phyloP scores from a whole-genome alignment of 495 filamentous ascomycete species.

The Aspergillus indologenus region DNA sequence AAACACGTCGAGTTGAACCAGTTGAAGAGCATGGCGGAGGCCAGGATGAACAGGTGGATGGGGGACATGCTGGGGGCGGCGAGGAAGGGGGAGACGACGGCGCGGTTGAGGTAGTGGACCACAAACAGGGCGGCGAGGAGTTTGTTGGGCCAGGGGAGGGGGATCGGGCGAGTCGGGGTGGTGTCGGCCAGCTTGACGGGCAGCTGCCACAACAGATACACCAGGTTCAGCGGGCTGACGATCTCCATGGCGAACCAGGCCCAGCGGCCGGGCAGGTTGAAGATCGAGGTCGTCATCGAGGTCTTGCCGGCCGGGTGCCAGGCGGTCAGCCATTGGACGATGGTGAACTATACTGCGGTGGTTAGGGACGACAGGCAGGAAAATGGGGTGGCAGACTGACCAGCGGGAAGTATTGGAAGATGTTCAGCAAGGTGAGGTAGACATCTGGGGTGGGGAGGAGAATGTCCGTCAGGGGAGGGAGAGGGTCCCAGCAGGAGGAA shows the following conservation, averaged over 20 bases:
- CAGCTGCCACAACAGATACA: constrained; percentile 71
- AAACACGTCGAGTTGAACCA: constrained; percentile 72
- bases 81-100: constrained; percentile 72
- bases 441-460: constrained; percentile 48
- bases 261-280: constrained; percentile 86
- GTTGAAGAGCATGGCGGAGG: constrained; percentile 66
- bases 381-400: constrained; percentile 23
- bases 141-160: constrained; percentile 31
- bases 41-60: constrained; percentile 64
- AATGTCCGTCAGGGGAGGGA: constrained; percentile 34
- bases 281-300: constrained; percentile 57
- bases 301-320: constrained; percentile 82
- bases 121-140: constrained; percentile 37
- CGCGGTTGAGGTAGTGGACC: constrained; percentile 86
- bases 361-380: constrained; percentile 2
- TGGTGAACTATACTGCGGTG: constrained; percentile 42
- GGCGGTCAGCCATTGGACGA: constrained; percentile 59
- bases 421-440: constrained; percentile 48
- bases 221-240: constrained; percentile 68
- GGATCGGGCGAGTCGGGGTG: not conserved
- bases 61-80: constrained; percentile 89
- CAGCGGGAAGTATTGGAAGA: constrained; percentile 50
- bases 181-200: constrained; percentile 33
- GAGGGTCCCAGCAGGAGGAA: constrained; percentile 18
- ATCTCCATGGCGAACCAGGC: constrained; percentile 88